Base-by-base conservation (phyloP, 1,284 basidiomycete genomes). In the Fistulinella staudtii region DNA sequence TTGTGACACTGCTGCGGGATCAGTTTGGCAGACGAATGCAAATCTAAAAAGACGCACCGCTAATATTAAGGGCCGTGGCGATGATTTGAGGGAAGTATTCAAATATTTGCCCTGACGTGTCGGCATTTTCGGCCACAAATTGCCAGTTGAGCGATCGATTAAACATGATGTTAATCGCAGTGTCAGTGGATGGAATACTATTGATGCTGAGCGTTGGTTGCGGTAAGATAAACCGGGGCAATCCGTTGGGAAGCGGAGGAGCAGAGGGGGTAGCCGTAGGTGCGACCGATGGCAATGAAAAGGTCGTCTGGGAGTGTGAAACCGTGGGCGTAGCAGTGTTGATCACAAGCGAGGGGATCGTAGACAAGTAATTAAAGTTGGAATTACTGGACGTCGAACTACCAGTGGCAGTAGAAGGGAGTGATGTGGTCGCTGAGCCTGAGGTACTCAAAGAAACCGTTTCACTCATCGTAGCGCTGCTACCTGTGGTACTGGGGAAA, bases 171-270 rank as follows among this genome's bases (percentile, higher is more conserved):
- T 70, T 78, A 57, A 87, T 75, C 40, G 78, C 37, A 8, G 69
- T 69, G 47, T 68, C 74, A 0, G 65, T 72, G 2, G 17, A 41
- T 17, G 76, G 55, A 50, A 71, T 57, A 34, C 46, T 57, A 8
- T 18, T 50, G 5, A 53, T 6, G 24, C 64, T 47, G 10, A 74
- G 47, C 33, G 42, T 45, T 27, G 62, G 59, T 5, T 58, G 52
- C n/a, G 85, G 79, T 40, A 77, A 73, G 47, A 89, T 87, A 47
- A 72, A 67, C 11, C 55, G 64, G 14, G 87, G 83, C 4, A 88
- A 65, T 45, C 71, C 72, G 0, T 71, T 65, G 1, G 86, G 86
- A 17, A 89, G 68, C 0, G 75, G 55, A 3, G 68, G 61, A 5
- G 62, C 51, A 0, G 65, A 58, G 2, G 74, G 65, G 1, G 67